Conservation (phyloP, 2,329 filamentous ascomycete species). For the Macrophomina phaseolina region DNA sequence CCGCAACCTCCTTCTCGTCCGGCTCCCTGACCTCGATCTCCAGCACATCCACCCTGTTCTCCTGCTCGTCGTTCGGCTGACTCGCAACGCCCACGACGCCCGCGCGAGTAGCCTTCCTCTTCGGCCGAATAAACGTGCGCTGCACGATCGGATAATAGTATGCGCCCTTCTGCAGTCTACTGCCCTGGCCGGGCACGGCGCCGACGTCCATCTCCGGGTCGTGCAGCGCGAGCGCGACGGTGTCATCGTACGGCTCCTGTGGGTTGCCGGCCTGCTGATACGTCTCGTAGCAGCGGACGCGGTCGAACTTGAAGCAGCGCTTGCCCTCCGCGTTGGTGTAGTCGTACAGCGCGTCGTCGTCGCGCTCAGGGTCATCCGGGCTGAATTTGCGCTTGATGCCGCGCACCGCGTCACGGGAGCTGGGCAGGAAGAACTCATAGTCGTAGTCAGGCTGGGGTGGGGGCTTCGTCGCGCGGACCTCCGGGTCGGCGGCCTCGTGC, state of each 20-base stretch:
- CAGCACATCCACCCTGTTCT: slow-evolving; percentile 58
- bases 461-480: slow-evolving; percentile 47
- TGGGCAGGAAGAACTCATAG: slow-evolving; percentile 65
- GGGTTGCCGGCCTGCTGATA: slow-evolving; percentile 58
- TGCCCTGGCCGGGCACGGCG: slow-evolving; percentile 30
- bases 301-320: slow-evolving; percentile 60
- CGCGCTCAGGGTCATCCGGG: slow-evolving; percentile 60
- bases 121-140: slow-evolving; percentile 58
- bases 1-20: slow-evolving; percentile 53
- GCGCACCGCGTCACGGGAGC: slow-evolving; percentile 53
- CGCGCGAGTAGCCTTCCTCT: slow-evolving; percentile 51
- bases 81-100: slow-evolving; percentile 49
- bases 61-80: slow-evolving; percentile 45
- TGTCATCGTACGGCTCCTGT: slow-evolving; percentile 60
- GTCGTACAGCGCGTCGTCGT: slow-evolving; percentile 45
- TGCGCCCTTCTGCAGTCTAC: slow-evolving; percentile 55
- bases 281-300: slow-evolving; percentile 66
- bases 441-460: slow-evolving; percentile 62
- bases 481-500: slow-evolving; percentile 50
- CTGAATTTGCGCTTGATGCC: slow-evolving; percentile 64
- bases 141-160: slow-evolving; percentile 68
- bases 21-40: slow-evolving; percentile 59
- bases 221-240: slow-evolving; percentile 63
- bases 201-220: slow-evolving; percentile 50
- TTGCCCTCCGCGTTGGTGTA: slow-evolving; percentile 46